Evolutionary conservation across 352 stramenopile species (phyloP).

Genomic region (Pythium monospermum): DNA sequence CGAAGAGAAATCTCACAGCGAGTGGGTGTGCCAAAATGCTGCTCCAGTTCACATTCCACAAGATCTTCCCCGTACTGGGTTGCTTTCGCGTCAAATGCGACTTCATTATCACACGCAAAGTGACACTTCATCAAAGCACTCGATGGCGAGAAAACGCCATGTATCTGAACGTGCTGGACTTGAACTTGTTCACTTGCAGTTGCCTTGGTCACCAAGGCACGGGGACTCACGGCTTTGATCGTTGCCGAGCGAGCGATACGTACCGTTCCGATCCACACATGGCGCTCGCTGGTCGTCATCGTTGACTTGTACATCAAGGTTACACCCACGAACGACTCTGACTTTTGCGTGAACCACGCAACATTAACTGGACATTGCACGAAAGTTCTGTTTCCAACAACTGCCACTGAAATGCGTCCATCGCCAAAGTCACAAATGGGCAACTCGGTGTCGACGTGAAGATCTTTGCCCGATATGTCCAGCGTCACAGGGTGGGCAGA

Average conservation of each 20-base stretch:
- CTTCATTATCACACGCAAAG: neutral
- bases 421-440: conserved; percentile 10
- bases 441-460: neutral
- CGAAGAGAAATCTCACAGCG: conserved; percentile 5
- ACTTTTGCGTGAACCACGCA: neutral
- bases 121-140: neutral
- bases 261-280: neutral
- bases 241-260: neutral
- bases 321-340: neutral
- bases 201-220: conserved; percentile 1
- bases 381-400: neutral
- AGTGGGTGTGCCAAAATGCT: neutral
- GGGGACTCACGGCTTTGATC: conserved; percentile 1
- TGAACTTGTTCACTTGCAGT: too few species aligned
- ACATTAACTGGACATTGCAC: conserved; percentile 11
- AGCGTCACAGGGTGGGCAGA: neutral
- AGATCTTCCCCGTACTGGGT: conserved; percentile 2
- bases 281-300: neutral
- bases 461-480: conserved; percentile 1
- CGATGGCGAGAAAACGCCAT: conserved; percentile 7
- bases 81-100: neutral
- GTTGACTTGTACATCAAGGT: neutral
- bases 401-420: neutral
- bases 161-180: conserved; percentile 3
- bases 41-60: conserved; percentile 9